Evolutionary conservation across 768 basidiomycete species (phyloP).

Genomic region (Pulveroboletus sp.): DNA sequence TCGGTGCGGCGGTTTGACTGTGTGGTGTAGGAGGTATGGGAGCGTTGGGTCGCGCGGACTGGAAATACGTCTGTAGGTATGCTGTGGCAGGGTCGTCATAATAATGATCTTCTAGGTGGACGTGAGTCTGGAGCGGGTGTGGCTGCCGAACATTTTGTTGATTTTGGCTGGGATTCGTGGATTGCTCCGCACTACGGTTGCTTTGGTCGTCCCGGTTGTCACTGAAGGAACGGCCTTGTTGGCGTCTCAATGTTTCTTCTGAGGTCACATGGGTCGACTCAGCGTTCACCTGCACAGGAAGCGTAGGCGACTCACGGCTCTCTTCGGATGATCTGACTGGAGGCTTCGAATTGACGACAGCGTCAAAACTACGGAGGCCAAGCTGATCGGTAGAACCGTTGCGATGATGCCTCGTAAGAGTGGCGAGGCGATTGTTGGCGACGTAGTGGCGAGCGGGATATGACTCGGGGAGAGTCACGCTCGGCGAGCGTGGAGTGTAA

Average conservation of each 20-base stretch:
- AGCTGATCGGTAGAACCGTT: slow-evolving; percentile 59
- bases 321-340: slow-evolving; percentile 24
- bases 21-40: slow-evolving; percentile 80
- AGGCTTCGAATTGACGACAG: slow-evolving; percentile 47
- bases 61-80: slow-evolving; percentile 56
- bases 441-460: slow-evolving; percentile 29
- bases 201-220: slow-evolving; percentile 21
- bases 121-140: slow-evolving; percentile 36
- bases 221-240: slow-evolving; percentile 16
- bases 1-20: slow-evolving; percentile 67
- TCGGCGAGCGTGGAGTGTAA: slow-evolving; percentile 68
- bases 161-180: slow-evolving; percentile 10
- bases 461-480: slow-evolving; percentile 51
- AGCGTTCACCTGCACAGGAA: slow-evolving; percentile 12
- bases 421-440: slow-evolving; percentile 27
- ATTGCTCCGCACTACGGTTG: slow-evolving; percentile 21
- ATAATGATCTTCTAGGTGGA: slow-evolving; percentile 54
- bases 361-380: slow-evolving; percentile 55
- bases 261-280: slow-evolving; percentile 5
- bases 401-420: slow-evolving; percentile 46
- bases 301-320: slow-evolving; percentile 24
- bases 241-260: slow-evolving; percentile 20
- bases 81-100: slow-evolving; percentile 58
- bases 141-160: slow-evolving; percentile 29
- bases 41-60: slow-evolving; percentile 61